These are phyloP conservation scores for Crithidia bombi DNA, from an alignment of 208 protist species.

Conservation along the genomic window DNA sequence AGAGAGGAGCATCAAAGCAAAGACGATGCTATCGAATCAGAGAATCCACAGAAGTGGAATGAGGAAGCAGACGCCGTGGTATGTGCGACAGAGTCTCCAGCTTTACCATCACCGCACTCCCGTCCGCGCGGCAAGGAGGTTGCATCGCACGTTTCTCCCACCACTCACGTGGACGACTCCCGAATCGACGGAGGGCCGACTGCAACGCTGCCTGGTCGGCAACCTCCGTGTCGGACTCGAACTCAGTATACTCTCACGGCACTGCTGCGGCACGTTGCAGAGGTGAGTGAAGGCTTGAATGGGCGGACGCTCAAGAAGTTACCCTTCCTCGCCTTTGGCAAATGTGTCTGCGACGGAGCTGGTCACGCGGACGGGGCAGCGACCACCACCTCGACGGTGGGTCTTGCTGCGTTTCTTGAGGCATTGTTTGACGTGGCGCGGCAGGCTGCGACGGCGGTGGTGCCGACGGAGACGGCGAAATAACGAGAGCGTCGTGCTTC, in stretches of 20 bases:
- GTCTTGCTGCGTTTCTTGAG: constrained; percentile 15
- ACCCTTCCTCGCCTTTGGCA: constrained; percentile 86
- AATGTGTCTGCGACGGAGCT: constrained; percentile 23
- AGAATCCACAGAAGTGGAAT: too few species aligned
- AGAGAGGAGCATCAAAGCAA: too few species aligned
- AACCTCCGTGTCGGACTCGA: not conserved
- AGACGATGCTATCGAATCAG: too few species aligned
- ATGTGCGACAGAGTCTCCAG: too few species aligned
- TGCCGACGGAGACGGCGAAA: not conserved
- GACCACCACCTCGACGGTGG: not conserved
- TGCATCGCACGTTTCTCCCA: too few species aligned
- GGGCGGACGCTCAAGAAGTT: constrained; percentile 92
- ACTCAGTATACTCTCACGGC: constrained; percentile 5
- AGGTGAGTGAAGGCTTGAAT: constrained; percentile 74
- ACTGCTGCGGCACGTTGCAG: constrained; percentile 40
- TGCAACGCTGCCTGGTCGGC: constrained; percentile 1
- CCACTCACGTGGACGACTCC: too few species aligned
- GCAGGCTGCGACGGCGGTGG: not conserved
- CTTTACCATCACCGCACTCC: not conserved
- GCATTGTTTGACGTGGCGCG: constrained; percentile 16
- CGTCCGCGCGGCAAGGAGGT: too few species aligned
- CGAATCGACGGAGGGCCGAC: too few species aligned
- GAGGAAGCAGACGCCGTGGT: too few species aligned
- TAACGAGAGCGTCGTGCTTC: not conserved
- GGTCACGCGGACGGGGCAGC: not conserved